Conservation (phyloP, 2,329 filamentous ascomycete genomes). For the Diaporthe australafricana region DNA sequence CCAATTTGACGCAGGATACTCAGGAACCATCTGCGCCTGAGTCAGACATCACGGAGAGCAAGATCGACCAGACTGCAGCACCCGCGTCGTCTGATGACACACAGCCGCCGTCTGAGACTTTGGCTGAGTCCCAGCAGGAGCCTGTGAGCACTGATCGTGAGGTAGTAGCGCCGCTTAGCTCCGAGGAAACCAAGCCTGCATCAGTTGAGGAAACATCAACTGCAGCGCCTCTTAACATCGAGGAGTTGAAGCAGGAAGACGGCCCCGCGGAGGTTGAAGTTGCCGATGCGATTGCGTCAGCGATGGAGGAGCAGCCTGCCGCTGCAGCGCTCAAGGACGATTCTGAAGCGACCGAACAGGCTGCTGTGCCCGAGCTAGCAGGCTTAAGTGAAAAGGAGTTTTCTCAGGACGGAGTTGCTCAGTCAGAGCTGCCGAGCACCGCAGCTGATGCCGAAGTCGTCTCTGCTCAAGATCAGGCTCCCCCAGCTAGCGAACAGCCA, state of each 20-base stretch:
- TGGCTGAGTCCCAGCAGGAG: not conserved
- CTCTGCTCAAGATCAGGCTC: not conserved
- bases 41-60: not conserved
- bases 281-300: not conserved
- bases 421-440: not conserved
- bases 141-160: conserved; percentile 8
- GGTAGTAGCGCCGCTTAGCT: not conserved
- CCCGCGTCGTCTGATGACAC: not conserved
- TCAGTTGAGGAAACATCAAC: conserved; percentile 19
- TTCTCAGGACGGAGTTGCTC: not conserved
- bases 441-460: not conserved
- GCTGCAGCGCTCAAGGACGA: not conserved
- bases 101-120: not conserved
- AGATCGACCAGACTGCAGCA: not conserved
- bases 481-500: not conserved
- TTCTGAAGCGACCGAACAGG: not conserved
- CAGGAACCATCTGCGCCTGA: not conserved
- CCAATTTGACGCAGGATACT: not conserved
- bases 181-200: not conserved
- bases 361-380: not conserved
- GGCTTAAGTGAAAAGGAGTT: not conserved
- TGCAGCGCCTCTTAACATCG: not conserved
- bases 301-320: not conserved
- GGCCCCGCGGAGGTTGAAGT: not conserved
- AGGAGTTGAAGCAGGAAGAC: not conserved